These are phyloP conservation scores for Fusarium nanum DNA, from an alignment of 2,329 filamentous ascomycete genomes.

Conservation along the genomic window DNA sequence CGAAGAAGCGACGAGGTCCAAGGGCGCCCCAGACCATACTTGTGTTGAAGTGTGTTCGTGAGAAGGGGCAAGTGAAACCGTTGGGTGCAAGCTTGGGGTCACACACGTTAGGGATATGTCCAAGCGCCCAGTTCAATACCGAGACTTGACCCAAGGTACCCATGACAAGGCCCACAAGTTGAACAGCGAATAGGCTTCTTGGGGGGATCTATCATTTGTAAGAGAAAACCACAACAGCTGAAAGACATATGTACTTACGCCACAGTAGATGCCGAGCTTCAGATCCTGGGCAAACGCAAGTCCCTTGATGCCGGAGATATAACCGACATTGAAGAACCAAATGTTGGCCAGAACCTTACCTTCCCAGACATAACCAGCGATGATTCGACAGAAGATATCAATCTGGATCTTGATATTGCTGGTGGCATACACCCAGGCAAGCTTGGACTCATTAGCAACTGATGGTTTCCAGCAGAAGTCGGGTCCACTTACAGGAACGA, in stretches of 20 bases:
- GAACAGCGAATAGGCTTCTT: conserved; percentile 57
- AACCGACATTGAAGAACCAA: conserved; percentile 54
- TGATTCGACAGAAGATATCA: conserved; percentile 58
- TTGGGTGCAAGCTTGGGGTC: conserved; percentile 53
- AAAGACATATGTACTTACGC: conserved; percentile 27
- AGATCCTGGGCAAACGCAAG: conserved; percentile 58
- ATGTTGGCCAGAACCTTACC: conserved; percentile 56
- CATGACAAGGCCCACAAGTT: conserved; percentile 57
- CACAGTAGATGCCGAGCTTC: conserved; percentile 58
- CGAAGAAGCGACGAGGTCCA: conserved; percentile 67
- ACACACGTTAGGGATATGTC: conserved; percentile 64
- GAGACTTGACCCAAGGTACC: conserved; percentile 59
- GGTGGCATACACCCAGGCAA: conserved; percentile 53
- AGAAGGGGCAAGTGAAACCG: conserved; percentile 58
- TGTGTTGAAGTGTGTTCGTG: conserved; percentile 60
- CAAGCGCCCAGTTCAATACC: conserved; percentile 52
- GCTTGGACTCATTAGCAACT: conserved; percentile 16
- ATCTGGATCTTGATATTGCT: conserved; percentile 59
- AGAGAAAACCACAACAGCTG: background rate
- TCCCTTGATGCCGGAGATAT: conserved; percentile 57
- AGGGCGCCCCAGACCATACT: conserved; percentile 69
- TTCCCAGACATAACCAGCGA: conserved; percentile 59
- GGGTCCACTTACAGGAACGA: conserved; percentile 42
- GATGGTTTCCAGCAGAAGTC: fast-evolving
- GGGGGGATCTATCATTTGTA: conserved; percentile 53